Conservation (phyloP, 1,284 basidiomycete species). For the Hemileia vastatrix region DNA sequence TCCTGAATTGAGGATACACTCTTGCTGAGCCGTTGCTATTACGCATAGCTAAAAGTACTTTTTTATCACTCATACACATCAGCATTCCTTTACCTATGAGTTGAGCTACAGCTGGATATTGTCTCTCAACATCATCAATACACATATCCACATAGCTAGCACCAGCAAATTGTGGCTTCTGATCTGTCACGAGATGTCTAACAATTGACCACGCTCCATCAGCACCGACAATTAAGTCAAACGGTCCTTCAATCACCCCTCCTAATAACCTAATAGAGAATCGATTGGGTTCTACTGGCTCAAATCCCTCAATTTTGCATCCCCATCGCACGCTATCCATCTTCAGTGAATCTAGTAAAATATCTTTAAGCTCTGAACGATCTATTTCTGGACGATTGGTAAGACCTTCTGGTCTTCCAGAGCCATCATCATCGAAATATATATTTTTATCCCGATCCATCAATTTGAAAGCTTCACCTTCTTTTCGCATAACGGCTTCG, state of each 20-base stretch:
- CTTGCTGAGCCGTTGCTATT: constrained; percentile 42
- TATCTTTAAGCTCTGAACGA: constrained; percentile 36
- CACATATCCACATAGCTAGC: constrained; percentile 40
- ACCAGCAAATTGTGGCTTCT: constrained; percentile 45
- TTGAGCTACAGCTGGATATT: constrained; percentile 33
- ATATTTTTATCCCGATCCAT: too few relatives aligned
- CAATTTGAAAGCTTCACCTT: too few relatives aligned
- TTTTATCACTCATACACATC: constrained; percentile 37
- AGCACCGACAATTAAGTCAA: too few relatives aligned
- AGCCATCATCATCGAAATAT: too few relatives aligned
- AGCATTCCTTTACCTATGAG: constrained; percentile 41
- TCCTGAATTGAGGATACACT: constrained; percentile 40
- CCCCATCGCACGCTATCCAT: constrained; percentile 37
- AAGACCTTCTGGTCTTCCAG: constrained; percentile 56
- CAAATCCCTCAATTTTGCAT: constrained; percentile 28
- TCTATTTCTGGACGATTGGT: constrained; percentile 24
- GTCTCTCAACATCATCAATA: constrained; percentile 30
- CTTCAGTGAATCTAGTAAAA: constrained; percentile 35
- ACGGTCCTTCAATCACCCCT: too few relatives aligned
- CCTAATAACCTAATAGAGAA: too few relatives aligned
- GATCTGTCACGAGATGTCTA: constrained; percentile 44
- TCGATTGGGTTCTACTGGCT: too few relatives aligned
- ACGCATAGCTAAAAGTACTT: constrained; percentile 43
- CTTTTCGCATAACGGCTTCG: too few relatives aligned
- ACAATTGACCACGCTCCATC: constrained; percentile 48